Evolutionary conservation across 2,329 filamentous ascomycete species (phyloP), one percentile per base, ranked within the genome.

Genomic region (Pseudogymnoascus sp.): DNA sequence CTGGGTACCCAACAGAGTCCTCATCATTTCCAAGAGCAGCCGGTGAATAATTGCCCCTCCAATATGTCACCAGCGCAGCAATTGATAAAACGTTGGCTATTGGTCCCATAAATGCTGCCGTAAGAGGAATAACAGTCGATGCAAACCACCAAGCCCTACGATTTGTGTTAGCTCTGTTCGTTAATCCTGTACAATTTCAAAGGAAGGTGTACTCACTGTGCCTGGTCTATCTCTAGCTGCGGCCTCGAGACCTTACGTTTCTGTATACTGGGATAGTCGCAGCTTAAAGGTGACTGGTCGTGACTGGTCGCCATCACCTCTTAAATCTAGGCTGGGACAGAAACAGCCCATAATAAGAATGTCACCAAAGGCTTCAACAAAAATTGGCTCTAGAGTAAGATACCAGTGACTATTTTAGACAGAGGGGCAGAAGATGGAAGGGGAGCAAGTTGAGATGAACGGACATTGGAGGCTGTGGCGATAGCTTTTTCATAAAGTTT

Each of bases 1-100:
- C 87, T 1, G 69, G 60, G 64, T 84, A 83, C 4, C 80, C 77
- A 0, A 78, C 70, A 2, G 85, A 83, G 10, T 77, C 68, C 55
- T 78, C 79, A 66, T 85, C 80, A 0, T 75, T 67, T 3, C 80
- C 76, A 1, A 72, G 66, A 4, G 72, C 1, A 75, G 68, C 52
- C 77, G 72, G 42, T 82, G 75, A 48, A 78, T 69, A 60, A 79
- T 77, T 2, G 79, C 74, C 76, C 64, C 84, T 78, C 87, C 86
- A 89, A 9, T 79, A 80, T 15, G 82, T 83, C 1, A 88, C 85
- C 58, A 89, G 74, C 1, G 86, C 86, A 25, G 84, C 85, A 60
- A 89, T 86, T 1, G 83, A 87, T 63, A 87, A 78, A 21, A 89
- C 80, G 69, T 88, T 89, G 3, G 87, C 87, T 13, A 89, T 74